Base-by-base conservation (phyloP, 2,329 filamentous ascomycete genomes). In the Xylaria multiplex region DNA sequence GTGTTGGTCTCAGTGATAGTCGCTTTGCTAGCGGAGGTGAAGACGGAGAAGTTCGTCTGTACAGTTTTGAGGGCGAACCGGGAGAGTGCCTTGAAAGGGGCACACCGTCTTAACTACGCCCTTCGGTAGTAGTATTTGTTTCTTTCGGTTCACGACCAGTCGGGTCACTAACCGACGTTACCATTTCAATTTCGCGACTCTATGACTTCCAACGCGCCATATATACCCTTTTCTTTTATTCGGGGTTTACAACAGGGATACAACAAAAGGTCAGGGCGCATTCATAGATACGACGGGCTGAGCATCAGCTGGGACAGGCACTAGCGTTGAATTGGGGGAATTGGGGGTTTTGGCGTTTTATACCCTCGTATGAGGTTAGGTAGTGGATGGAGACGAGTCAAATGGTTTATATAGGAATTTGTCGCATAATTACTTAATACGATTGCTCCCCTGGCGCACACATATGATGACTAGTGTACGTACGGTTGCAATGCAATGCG, bases 21-120 rank as follows among this genome's bases (percentile, higher is more conserved):
- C 87, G 92, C 46, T 91, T 99, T 83, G 92, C 93, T 35, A 97
- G 92, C 72, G 96, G 94, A 6, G 93, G 95, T 74, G 96, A 98
- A 78, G 96, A 99, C 77, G 93, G 93, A 69, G 93, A 97, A 73
- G 92, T 97, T 40, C 85, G 94, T 59, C 85, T 99, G 74, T 93
- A 94, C 78, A 92, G 89, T 73, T 95, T 94, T 74, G 86, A 88
- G 69, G 83, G 81, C 22, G 82, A 84, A 59, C 75, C 73, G 9
- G 72, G 71, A 13, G 79, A 79, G 48, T 78, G 84, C 42, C 81
- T 82, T 68, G 82, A 85, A 70, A 79, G 79, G 40, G 84, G 85
- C 2, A 87, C 84, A 8, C 84, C 85, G 13, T 83, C 81, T 3
- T 86, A 64, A 79, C 78, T 13, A 7, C 22, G 42, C 27, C 14